phyloP scores from a whole-genome alignment of 1,284 basidiomycete genomes.

The Neolentinus lepideus region DNA sequence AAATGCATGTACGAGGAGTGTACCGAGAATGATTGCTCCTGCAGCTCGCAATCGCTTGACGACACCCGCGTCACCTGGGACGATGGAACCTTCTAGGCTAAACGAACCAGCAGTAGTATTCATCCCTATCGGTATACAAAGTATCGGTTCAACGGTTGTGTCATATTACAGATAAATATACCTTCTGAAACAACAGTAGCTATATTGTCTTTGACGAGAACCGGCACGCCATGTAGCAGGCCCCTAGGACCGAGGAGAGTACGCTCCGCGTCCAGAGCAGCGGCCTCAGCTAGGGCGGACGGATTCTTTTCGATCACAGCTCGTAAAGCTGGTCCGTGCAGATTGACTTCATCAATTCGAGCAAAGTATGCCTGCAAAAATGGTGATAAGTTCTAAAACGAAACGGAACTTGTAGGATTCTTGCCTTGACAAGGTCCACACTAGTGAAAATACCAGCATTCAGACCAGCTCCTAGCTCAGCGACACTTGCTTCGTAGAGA shows the following conservation, averaged over 20 bases:
- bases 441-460: slow-evolving; percentile 28
- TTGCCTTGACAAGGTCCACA: slow-evolving; percentile 34
- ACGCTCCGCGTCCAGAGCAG: slow-evolving; percentile 47
- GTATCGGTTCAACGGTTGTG: too few species aligned
- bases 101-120: slow-evolving; percentile 45
- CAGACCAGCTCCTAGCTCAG: slow-evolving; percentile 30
- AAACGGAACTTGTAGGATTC: neutral
- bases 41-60: slow-evolving; percentile 30
- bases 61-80: slow-evolving; percentile 33
- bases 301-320: slow-evolving; percentile 63
- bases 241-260: slow-evolving; percentile 37
- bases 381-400: slow-evolving; percentile 41
- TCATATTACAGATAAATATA: too few species aligned
- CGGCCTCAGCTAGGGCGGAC: slow-evolving; percentile 45
- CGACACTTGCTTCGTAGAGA: slow-evolving; percentile 35
- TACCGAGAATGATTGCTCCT: slow-evolving; percentile 37
- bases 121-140: slow-evolving; percentile 36
- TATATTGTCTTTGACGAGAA: slow-evolving; percentile 59
- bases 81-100: slow-evolving; percentile 30
- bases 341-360: slow-evolving; percentile 65
- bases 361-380: slow-evolving; percentile 63
- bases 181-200: slow-evolving; percentile 48
- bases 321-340: slow-evolving; percentile 48
- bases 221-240: slow-evolving; percentile 62
- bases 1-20: neutral